Base-by-base conservation (phyloP, 495 filamentous ascomycete species). In the Trichoderma virens region DNA sequence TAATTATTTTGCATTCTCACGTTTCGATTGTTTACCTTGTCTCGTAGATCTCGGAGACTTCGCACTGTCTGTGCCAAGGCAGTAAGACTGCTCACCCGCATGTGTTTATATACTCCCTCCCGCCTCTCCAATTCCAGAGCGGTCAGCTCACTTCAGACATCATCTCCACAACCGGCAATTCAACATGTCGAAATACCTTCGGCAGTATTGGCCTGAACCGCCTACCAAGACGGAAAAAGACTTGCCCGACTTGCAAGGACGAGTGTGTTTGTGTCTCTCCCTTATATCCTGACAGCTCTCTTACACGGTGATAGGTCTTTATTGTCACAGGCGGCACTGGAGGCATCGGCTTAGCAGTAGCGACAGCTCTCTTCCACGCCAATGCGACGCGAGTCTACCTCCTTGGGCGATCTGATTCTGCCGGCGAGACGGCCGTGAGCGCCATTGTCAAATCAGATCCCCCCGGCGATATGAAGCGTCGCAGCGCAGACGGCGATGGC, bases 401-500 rank as follows among this genome's bases (percentile, higher is more conserved):
- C 43, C 43, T 47, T 9, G 43, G 43, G 8, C 43, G 43, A 9
- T 47, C 43, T 47, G 43, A 47, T 9, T n/a, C 43, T 47, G 43
- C 43, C 18, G 43, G 43, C 43, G 23, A 47, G 20, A 23, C 18
- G 4, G 43, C 43, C 18, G 23, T 47, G 2, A 47, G 23, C 43
- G 23, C 18, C 43, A 47, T 47, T 5, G 8, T 9, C 18, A 23
- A 23, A 7, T 47, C 43, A 6, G 43, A 47, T 25, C 43, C 43
- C 18, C 43, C 43, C 4, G 43, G 43, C n/a, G 43, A 47, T 23
- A 47, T 47, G 43, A 47, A 23, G 43, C 43, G 43, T 25, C 43
- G 43, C 43, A 47, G 18, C 20, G 43, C 43, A 3, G 43, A 20
- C 43, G 43, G 20, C 34, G 5, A 23, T 3, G 72, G 68, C 18